Percentiles rank a stretch among this genome's conserved stretches.
phyloP scores from a whole-genome alignment of 495 filamentous ascomycete genomes.

The Aspergillus mulundensis region DNA sequence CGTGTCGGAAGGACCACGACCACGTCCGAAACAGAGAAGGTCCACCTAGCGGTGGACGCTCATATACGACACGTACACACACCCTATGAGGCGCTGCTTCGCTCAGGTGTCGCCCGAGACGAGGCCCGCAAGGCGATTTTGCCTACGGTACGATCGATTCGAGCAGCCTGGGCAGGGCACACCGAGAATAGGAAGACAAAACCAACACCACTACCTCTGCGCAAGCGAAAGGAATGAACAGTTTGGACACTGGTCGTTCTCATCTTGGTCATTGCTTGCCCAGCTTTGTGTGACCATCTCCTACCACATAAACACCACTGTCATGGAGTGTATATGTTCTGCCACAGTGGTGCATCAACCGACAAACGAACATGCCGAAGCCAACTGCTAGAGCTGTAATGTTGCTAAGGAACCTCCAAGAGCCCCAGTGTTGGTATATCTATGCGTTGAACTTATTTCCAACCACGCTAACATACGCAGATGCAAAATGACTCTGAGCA shows the following conservation, averaged over 20 bases:
- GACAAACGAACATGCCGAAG: too few species aligned
- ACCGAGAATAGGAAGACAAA: neutral
- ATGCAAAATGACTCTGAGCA: too few species aligned
- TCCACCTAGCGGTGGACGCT: slow-evolving; percentile 44
- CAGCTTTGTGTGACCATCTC: neutral
- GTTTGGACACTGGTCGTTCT: neutral
- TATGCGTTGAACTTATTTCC: too few species aligned
- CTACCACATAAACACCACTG: too few species aligned
- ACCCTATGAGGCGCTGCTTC: slow-evolving; percentile 41
- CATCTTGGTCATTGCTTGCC: neutral
- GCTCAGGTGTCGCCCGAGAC: slow-evolving; percentile 18
- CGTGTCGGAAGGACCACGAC: slow-evolving; percentile 43
- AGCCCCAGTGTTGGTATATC: too few species aligned
- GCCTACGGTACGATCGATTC: slow-evolving; percentile 25
- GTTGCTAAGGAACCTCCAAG: too few species aligned
- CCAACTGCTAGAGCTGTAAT: too few species aligned
- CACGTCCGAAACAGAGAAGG: slow-evolving; percentile 34
- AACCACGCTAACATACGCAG: too few species aligned
- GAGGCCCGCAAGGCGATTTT: slow-evolving; percentile 28
- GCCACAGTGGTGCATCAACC: neutral
- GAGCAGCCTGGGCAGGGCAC: slow-evolving; percentile 28
- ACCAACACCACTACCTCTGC: slow-evolving; percentile 8
- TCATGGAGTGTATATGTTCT: neutral
- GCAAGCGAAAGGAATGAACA: slow-evolving; percentile 10
- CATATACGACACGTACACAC: slow-evolving; percentile 50